phyloP scores from a whole-genome alignment of 768 basidiomycete genomes.

The Phylloporus sp. region DNA sequence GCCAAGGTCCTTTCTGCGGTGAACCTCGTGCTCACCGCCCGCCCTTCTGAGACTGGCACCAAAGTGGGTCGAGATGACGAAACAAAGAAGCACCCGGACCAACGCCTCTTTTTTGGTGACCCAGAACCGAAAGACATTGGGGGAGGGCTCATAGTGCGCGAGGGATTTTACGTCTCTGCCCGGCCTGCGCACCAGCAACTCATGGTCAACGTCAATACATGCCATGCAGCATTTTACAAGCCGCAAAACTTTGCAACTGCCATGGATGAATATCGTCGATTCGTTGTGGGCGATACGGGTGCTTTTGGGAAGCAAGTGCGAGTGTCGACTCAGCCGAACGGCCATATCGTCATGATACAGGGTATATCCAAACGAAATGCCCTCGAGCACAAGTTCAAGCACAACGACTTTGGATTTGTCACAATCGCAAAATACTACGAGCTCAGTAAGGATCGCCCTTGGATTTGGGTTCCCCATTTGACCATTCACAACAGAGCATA shows the following conservation, averaged over 20 bases:
- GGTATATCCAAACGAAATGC: constrained; percentile 39
- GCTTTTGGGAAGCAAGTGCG: constrained; percentile 64
- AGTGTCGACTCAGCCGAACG: constrained; percentile 58
- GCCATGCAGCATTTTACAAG: constrained; percentile 45
- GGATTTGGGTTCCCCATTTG: too few relatives aligned
- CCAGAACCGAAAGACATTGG: constrained; percentile 36
- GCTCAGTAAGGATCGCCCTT: constrained; percentile 30
- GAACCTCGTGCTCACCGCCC: constrained; percentile 44
- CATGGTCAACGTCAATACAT: constrained; percentile 54
- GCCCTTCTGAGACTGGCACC: constrained; percentile 38
- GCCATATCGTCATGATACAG: constrained; percentile 67
- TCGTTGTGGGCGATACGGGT: constrained; percentile 47
- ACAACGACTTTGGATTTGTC: constrained; percentile 31
- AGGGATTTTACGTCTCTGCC: constrained; percentile 42
- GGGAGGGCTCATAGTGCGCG: constrained; percentile 56
- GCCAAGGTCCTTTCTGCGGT: constrained; percentile 45
- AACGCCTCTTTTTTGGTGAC: constrained; percentile 38
- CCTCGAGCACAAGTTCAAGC: constrained; percentile 39
- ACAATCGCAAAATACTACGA: constrained; percentile 46
- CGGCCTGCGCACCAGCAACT: constrained; percentile 40
- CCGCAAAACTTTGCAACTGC: constrained; percentile 40
- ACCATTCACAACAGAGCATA: constrained; percentile 33
- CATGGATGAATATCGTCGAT: constrained; percentile 37
- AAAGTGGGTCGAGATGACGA: constrained; percentile 46
- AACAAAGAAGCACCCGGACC: constrained; percentile 27